Base-by-base conservation (phyloP, 1,284 basidiomycete species). In the Phylloporus sp. region DNA sequence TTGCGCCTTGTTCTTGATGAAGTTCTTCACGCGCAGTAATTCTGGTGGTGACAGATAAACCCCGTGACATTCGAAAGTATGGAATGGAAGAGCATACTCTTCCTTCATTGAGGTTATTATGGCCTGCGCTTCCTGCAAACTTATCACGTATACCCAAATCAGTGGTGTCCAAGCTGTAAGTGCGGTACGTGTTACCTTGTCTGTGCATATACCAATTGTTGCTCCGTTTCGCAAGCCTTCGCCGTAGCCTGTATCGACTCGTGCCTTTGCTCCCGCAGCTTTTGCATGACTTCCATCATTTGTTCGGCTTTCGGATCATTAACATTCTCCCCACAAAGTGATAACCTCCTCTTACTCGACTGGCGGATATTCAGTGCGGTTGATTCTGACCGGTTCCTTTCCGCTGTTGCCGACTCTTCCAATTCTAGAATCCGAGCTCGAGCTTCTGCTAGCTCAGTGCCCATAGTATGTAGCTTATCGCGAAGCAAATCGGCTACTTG, bases 401-500 rank as follows among this genome's bases (percentile, higher is more conserved):
- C 75, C 17, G 68, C 67, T 62, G 49, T 64, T 54, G 75, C 76
- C 59, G 73, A 72, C 28, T 67, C 71, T 70, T 85, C 81, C 4
- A 83, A 72, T 46, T 82, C 81, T 24, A 72, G 68, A 29, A 82
- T 69, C 20, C 78, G 78, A 20, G 72, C 72, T 63, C 78, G 78
- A 1, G 80, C 69, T 58, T 84, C 81, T 12, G 78, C 80, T 0
- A 86, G 66, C 58, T 83, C 79, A 6, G 79, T 73, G 5, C 80
- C 77, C 62, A 82, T 77, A 53, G 76, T 69, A 46, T 83, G 78
- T 1, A 85, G 72, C 63, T 84, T 84, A 64, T 84, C 81, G n/a
- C 84, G 80, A 6, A 86, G 75, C 15, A 86, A 69, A 56, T 86
- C 84, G 26, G 78, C 81, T 39, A 86, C 84, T 64, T 84, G 80